Evolutionary conservation across 2,329 filamentous ascomycete genomes (phyloP), one percentile per base, ranked within the genome.

Genomic region (Rhynchosporium secalis): DNA sequence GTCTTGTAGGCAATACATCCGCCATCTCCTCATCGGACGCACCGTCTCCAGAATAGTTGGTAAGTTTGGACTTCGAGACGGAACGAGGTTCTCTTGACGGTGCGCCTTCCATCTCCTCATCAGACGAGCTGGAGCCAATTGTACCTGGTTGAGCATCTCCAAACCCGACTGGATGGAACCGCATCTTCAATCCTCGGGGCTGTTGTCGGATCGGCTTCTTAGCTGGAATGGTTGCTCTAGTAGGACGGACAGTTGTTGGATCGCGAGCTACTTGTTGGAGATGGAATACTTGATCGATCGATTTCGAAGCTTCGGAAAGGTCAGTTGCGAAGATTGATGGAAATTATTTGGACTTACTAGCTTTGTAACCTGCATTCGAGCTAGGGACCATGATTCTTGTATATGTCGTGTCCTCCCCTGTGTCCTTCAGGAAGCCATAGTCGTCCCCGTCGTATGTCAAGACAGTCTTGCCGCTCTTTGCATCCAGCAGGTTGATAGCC

Each of bases 121-220:
- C 69, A 12, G 68, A 69, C 6, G 51, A 62, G 36, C 63, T 67
- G 29, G 64, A 66, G 29, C 70, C 82, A 68, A 79, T 75, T 20
- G 62, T 76, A 31, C 76, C 80, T 36, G 73, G 74, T 36, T 76
- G 75, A 31, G 78, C 79, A 10, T 70, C 62, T 4, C 79, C 79
- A 66, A 81, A 81, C 13, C 89, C 89, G 49, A 88, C 83, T 1
- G 89, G 89, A 59, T 82, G 81, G 74, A 84, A 92, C 40, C 89
- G 84, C 75, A 86, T 83, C 70, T 82, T 85, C 59, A 93, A 76
- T 6, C 86, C 87, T 69, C 83, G 80, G 1, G 90, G 88, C 73
- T 92, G 90, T 51, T 83, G 78, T 63, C 87, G 83, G 55, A 85
- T 78, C 1, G 80, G 74, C 63, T 79, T 84, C 61, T 81, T 77